Evolutionary conservation across 2,329 filamentous ascomycete genomes (phyloP).

Genomic region (Phialophora expanda): DNA sequence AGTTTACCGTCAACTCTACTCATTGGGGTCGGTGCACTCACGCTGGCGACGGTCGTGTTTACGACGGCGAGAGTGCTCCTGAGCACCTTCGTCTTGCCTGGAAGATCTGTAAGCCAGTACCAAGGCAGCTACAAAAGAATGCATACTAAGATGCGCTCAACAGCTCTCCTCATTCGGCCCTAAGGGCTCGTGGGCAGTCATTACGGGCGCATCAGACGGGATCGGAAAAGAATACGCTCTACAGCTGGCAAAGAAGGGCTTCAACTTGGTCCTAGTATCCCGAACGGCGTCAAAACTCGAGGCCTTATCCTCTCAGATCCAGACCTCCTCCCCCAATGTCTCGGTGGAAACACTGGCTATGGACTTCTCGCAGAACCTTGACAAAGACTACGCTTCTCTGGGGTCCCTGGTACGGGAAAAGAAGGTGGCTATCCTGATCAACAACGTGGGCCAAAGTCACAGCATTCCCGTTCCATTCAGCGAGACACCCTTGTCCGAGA

Average conservation of each 20-base stretch:
- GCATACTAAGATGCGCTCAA: conserved; percentile 21
- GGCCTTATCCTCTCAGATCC: conserved; percentile 74
- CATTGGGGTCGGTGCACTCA: conserved; percentile 61
- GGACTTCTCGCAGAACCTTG: conserved; percentile 76
- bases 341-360: conserved; percentile 82
- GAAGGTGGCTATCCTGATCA: conserved; percentile 86
- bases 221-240: conserved; percentile 95
- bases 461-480: conserved; percentile 88
- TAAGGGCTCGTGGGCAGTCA: conserved; percentile 89
- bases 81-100: conserved; percentile 70
- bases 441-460: conserved; percentile 96
- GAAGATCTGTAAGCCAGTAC: conserved; percentile 52
- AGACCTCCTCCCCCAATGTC: conserved; percentile 69
- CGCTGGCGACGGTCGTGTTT: conserved; percentile 61
- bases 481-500: conserved; percentile 76
- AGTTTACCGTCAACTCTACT: conserved; percentile 41
- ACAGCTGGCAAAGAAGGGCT: conserved; percentile 87
- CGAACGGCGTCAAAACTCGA: conserved; percentile 93
- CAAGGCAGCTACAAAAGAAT: conserved; percentile 4
- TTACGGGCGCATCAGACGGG: conserved; percentile 95
- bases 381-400: conserved; percentile 79
- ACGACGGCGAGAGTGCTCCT: conserved; percentile 67
- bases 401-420: conserved; percentile 71
- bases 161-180: conserved; percentile 89
- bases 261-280: conserved; percentile 93